Evolutionary conservation across 106 monocot genomes (phyloP), one percentile per base, ranked within the genome.

Genomic region (Narthecium ossifragum): DNA sequence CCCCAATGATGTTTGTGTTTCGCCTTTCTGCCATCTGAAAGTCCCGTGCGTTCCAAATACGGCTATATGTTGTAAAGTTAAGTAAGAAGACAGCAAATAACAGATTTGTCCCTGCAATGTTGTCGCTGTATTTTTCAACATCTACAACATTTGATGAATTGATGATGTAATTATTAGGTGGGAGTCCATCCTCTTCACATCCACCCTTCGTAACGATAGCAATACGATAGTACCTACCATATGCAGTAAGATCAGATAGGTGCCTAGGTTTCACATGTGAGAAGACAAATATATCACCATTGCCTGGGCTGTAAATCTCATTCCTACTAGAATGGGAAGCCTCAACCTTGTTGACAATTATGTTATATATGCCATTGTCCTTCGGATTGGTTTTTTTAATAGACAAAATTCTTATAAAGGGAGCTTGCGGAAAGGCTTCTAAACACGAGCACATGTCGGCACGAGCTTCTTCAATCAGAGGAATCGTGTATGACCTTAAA

Each of bases 31-130:
- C 50, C 17, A 26, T 34, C 7, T 38, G 7, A 2, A 53, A 23
- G 25, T 64, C 48, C 9, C 64, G 57, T 7, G 51, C 49, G 4
- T 30, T 39, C 66, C 65, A 65, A 17, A 73, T 65, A 31, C 66
- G 65, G 45, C 38, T 66, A 20, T 73, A 60, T 9, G 73, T 73
- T 39, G 52, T 36, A 13, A 60, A 46, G 20, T 66, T 73, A 15
- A 73, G 28, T n/a, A 61, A 20, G 43, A 53, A 73, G 21, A 73
- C 66, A 30, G 59, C 73, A 60, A 51, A 65, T 0, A 66, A 13
- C n/a, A 52, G 59, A 21, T 8, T 2, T 58, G 18, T 51, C 30
- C 27, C 41, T 5, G 6, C 3, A 21, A 27, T 6, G 26, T 5
- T 26, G 17, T 43, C 18, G 43, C 0, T 2, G 60, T 62, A 10